Base-by-base conservation (phyloP, 2,329 filamentous ascomycete genomes). In the Fonsecaea monophora region DNA sequence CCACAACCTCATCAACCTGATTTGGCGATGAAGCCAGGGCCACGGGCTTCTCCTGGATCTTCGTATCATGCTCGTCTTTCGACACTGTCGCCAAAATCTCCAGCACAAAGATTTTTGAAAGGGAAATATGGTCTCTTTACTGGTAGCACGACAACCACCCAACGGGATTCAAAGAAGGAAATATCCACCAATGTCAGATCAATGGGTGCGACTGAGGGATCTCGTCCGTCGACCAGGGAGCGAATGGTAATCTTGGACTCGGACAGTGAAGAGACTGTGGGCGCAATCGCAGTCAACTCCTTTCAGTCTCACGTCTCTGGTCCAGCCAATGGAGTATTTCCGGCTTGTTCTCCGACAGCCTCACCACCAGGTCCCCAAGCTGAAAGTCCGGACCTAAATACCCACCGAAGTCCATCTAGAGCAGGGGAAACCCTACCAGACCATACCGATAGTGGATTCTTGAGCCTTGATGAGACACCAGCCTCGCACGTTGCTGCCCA, bases 191-290 rank as follows among this genome's bases (percentile, higher is more conserved):
- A 25, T 25, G 9, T 25, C 7, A 21, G 21, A 21, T 21, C 9
- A 10, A 50, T 10, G 25, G 45, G 18, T 10, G 18, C 18, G 45
- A 25, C 9, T 10, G 30, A 53, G 10, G 15, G 30, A 25, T 30
- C 15, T 53, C 42, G 13, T 25, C 38, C 35, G 30, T 34, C 13
- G 30, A 50, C 45, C 48, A 30, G 25, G 8, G 53, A 32, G 40
- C 45, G 45, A 42, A 40, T 35, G 42, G 30, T 62, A 25, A 45
- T 62, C 21, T 13, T 62, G 45, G 34, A 62, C 32, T 62, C 21
- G 32, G 45, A 62, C 9, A 37, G 13, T 25, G 38, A 53, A 9
- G 21, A 12, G 57, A 38, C 25, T 35, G 53, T 34, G 38, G 12
- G 9, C 25, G 48, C 25, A 1, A 40, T 48, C 12, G 18, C 45